Base-by-base conservation (phyloP, 2,329 filamentous ascomycete species). In the Apiospora rasikravindrae region DNA sequence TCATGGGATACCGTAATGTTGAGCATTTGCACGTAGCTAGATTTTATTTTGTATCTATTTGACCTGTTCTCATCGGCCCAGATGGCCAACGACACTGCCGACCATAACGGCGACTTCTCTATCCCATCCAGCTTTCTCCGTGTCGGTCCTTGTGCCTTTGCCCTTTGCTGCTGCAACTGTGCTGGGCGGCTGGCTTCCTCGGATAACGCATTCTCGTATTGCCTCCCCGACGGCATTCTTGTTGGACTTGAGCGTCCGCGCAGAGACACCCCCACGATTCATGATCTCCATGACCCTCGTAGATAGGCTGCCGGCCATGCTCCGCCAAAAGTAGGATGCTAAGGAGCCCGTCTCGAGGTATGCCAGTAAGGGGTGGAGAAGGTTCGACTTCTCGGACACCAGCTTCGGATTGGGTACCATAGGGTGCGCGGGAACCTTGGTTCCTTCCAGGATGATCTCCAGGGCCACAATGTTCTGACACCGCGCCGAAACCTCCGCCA, bases 31-130 rank as follows among this genome's bases (percentile, higher is more conserved):
- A 37, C 19, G 22, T 49, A 49, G 22, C 7, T 33, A 26, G 5
- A 26, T 64, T 64, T 10, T 37, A 64, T 64, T 64, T 40, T 4
- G 19, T 37, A 64, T 64, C 8, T 40, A 64, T 64, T 0, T 40
- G 57, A 64, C 33, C 33, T 64, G 10, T 29, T 64, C 47, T 78
- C 74, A 86, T 73, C 86, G 82, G 14, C 86, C 84, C 4, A 90
- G 77, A 72, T 87, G 87, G 67, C 88, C 88, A 51, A 95, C 87
- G 7, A 98, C 90, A 77, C 94, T 94, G 70, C 93, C 92, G 57
- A 97, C 93, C 96, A 98, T 98, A 67, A 98, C 95, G 1, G 95
- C 95, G 67, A 95, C 92, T 83, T 98, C 96, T 51, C 96, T 89
- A 78, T 98, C 96, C 94, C 94, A 98, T 71, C 85, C 88, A 74